Conservation (phyloP, 1,284 basidiomycete species). For the Apiotrichum veenhuisii region DNA sequence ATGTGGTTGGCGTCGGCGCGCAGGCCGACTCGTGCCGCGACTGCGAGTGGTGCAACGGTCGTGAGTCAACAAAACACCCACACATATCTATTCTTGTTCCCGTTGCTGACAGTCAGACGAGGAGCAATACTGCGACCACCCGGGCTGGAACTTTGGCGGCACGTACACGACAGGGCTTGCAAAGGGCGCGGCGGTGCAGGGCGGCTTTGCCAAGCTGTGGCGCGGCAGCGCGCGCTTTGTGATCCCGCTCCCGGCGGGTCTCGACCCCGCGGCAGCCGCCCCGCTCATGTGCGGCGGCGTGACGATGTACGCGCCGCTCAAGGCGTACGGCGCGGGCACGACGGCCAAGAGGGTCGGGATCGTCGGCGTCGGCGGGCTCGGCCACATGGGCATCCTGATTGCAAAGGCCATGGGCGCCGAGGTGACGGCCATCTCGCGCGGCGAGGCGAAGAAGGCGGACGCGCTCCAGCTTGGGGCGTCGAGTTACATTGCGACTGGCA, state of each 20-base stretch:
- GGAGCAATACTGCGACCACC: constrained; percentile 3
- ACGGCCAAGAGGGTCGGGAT: constrained; percentile 54
- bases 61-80: constrained; percentile 42
- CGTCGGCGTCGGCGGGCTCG: constrained; percentile 51
- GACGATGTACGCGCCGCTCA: constrained; percentile 53
- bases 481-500: constrained; percentile 47
- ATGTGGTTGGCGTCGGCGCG: constrained; percentile 54
- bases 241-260: constrained; percentile 59
- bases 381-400: constrained; percentile 39
- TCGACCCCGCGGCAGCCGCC: constrained; percentile 56
- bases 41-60: constrained; percentile 50
- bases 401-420: constrained; percentile 59
- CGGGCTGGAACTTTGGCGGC: constrained; percentile 8
- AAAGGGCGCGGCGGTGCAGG: constrained; percentile 36
- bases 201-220: constrained; percentile 51
- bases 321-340: constrained; percentile 52
- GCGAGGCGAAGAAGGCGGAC: constrained; percentile 51
- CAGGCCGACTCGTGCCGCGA: constrained; percentile 51
- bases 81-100: too few species aligned
- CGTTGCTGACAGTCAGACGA: too few species aligned
- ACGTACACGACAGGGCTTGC: constrained; percentile 12
- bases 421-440: constrained; percentile 57
- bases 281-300: constrained; percentile 51
- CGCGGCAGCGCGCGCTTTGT: constrained; percentile 55
- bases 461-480: constrained; percentile 53